Conservation (phyloP, 2,329 filamentous ascomycete genomes). For the Plenodomus biglobosus region DNA sequence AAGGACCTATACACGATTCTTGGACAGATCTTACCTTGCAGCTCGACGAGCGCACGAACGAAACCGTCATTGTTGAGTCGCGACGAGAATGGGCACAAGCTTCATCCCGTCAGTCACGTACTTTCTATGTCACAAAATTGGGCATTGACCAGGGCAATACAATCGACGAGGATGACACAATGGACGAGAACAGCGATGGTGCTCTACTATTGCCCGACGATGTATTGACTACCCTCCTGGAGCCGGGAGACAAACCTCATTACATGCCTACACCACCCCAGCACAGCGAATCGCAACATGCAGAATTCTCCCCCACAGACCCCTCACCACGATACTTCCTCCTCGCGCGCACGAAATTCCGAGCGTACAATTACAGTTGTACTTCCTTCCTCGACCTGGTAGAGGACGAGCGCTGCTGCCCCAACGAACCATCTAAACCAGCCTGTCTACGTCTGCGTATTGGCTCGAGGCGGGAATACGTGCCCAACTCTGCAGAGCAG, state of each 20-base stretch:
- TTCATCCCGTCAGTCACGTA: slow-evolving; percentile 60
- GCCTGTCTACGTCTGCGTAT: slow-evolving; percentile 54
- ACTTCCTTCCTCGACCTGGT: slow-evolving; percentile 63
- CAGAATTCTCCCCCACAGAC: slow-evolving; percentile 50
- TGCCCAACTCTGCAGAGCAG: slow-evolving; percentile 13
- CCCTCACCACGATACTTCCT: slow-evolving; percentile 50
- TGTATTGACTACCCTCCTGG: slow-evolving; percentile 25
- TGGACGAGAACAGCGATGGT: slow-evolving; percentile 19
- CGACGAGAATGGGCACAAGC: slow-evolving; percentile 67
- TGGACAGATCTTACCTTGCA: slow-evolving; percentile 69
- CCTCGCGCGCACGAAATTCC: slow-evolving; percentile 57
- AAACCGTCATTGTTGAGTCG: slow-evolving; percentile 65
- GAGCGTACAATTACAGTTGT: slow-evolving; percentile 57
- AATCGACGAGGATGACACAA: slow-evolving; percentile 5
- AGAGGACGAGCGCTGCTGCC: slow-evolving; percentile 50
- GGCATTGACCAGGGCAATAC: slow-evolving; percentile 39
- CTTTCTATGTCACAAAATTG: slow-evolving; percentile 65
- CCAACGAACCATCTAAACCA: slow-evolving; percentile 19
- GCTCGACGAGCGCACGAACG: slow-evolving; percentile 60
- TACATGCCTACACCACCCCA: slow-evolving; percentile 43
- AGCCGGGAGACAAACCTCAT: slow-evolving; percentile 42
- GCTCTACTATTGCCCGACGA: slow-evolving; percentile 19
- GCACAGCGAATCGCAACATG: slow-evolving; percentile 52
- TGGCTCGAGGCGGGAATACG: slow-evolving; percentile 48
- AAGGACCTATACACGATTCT: slow-evolving; percentile 72